phyloP scores from a whole-genome alignment of 257 asterid genomes.

The Petunia axillaris region DNA sequence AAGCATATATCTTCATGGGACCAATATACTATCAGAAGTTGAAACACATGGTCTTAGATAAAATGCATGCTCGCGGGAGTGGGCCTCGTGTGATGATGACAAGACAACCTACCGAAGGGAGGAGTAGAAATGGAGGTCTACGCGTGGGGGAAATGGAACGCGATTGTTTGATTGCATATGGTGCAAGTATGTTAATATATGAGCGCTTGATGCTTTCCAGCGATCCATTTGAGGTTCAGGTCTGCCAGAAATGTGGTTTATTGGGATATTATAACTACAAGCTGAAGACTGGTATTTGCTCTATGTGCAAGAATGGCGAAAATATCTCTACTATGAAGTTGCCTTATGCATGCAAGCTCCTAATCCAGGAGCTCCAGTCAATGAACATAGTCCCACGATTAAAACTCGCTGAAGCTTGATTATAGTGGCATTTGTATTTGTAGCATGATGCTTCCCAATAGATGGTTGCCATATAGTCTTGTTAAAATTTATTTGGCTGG shows the following conservation, averaged over 20 bases:
- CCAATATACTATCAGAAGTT: conserved; percentile 98
- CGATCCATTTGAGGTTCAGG: conserved; percentile 97
- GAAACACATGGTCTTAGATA: conserved; percentile 97
- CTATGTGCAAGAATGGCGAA: conserved; percentile 87
- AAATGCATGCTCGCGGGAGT: conserved; percentile 96
- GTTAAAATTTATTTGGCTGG: too few relatives aligned
- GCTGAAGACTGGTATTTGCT: conserved; percentile 72
- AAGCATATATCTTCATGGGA: conserved; percentile 97
- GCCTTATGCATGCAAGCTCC: conserved; percentile 99
- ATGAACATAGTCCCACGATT: conserved; percentile 52
- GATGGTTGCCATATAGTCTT: not conserved
- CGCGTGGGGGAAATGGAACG: conserved; percentile 99
- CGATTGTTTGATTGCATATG: conserved; percentile 97
- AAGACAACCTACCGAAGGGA: conserved; percentile 98
- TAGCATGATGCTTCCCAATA: not conserved
- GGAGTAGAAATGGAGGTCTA: conserved; percentile 90
- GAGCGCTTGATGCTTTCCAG: conserved; percentile 95
- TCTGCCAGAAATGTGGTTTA: conserved; percentile 87
- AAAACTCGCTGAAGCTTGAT: conserved; percentile 43
- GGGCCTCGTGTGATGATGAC: conserved; percentile 92
- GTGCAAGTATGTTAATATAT: conserved; percentile 89
- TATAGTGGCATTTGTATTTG: conserved; percentile 17
- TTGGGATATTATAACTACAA: conserved; percentile 83
- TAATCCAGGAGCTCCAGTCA: conserved; percentile 71
- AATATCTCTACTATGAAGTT: conserved; percentile 88